Conservation (phyloP, 371 early-diverging fungal genomes). For the Zychaea mexicana region DNA sequence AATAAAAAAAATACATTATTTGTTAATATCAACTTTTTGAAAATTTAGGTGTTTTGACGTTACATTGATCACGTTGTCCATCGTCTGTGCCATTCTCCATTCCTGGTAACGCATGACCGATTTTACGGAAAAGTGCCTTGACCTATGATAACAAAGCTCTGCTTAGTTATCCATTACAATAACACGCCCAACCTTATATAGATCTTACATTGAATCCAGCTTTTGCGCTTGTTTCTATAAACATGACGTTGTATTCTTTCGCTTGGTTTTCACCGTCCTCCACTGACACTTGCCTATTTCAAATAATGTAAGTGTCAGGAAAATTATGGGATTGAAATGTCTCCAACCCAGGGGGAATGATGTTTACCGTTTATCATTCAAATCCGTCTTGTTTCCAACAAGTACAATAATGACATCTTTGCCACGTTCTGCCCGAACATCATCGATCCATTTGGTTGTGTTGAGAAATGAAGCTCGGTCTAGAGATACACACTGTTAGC, state of each 20-base stretch:
- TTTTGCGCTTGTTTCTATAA: conserved; percentile 94
- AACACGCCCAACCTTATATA: background rate
- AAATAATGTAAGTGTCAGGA: background rate
- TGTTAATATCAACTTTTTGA: background rate
- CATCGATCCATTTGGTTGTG: conserved; percentile 96
- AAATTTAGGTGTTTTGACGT: conserved; percentile 1
- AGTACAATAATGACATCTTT: conserved; percentile 93
- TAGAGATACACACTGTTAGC: background rate
- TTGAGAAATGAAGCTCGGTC: conserved; percentile 81
- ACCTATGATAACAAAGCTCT: conserved; percentile 26
- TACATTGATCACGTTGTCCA: conserved; percentile 20
- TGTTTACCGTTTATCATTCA: conserved; percentile 79
- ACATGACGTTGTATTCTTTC: conserved; percentile 88
- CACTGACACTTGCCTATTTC: conserved; percentile 65
- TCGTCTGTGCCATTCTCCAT: conserved; percentile 66
- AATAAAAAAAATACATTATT: background rate
- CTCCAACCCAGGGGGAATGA: too few relatives aligned
- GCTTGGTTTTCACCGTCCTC: conserved; percentile 94
- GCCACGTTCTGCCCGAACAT: conserved; percentile 94
- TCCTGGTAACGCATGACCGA: conserved; percentile 89
- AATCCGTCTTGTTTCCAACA: conserved; percentile 98
- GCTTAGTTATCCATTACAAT: background rate
- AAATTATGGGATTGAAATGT: too few relatives aligned
- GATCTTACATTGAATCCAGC: conserved; percentile 82
- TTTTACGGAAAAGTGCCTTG: conserved; percentile 89